Evolutionary conservation across 805 yeast genomes (phyloP).

Genomic region (Candida odintsovae): DNA sequence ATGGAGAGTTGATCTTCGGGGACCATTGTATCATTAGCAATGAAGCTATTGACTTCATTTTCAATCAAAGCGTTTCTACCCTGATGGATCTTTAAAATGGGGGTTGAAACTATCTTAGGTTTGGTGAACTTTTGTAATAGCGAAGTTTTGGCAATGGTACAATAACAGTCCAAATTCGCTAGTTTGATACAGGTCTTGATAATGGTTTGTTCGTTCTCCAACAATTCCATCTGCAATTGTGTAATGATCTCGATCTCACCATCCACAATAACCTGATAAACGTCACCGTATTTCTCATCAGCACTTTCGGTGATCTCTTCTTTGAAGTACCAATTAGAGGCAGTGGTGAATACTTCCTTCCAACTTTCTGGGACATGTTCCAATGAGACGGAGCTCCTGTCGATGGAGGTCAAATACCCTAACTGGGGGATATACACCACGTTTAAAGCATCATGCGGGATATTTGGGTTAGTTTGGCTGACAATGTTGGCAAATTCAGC

Average conservation of each 20-base stretch:
- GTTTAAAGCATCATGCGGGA: slow-evolving; percentile 20
- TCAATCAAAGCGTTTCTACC: slow-evolving; percentile 48
- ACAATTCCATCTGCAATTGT: slow-evolving; percentile 23
- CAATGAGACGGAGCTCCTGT: slow-evolving; percentile 3
- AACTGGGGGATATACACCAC: slow-evolving; percentile 41
- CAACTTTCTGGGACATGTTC: slow-evolving; percentile 18
- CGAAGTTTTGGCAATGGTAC: slow-evolving; percentile 30
- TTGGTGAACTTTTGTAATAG: slow-evolving; percentile 21
- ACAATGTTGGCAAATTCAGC: slow-evolving; percentile 19
- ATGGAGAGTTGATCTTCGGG: slow-evolving; percentile 26
- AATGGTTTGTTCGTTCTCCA: slow-evolving; percentile 11
- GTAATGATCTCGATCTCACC: slow-evolving; percentile 35
- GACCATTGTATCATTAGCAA: slow-evolving; percentile 36
- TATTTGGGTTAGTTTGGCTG: slow-evolving; percentile 1
- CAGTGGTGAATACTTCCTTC: slow-evolving; percentile 34
- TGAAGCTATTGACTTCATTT: slow-evolving; percentile 30
- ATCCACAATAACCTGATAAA: slow-evolving; percentile 35
- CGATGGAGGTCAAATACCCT: slow-evolving; percentile 34
- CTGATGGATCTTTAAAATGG: slow-evolving; percentile 26
- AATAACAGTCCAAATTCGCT: slow-evolving; percentile 33
- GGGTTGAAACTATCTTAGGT: slow-evolving; percentile 28
- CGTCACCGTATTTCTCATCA: slow-evolving; percentile 37
- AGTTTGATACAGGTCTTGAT: slow-evolving; percentile 18
- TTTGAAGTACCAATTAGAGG: slow-evolving; percentile 32
- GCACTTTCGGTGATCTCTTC: slow-evolving; percentile 24